Conservation (phyloP, 495 filamentous ascomycete genomes). For the Daldinia grandis region DNA sequence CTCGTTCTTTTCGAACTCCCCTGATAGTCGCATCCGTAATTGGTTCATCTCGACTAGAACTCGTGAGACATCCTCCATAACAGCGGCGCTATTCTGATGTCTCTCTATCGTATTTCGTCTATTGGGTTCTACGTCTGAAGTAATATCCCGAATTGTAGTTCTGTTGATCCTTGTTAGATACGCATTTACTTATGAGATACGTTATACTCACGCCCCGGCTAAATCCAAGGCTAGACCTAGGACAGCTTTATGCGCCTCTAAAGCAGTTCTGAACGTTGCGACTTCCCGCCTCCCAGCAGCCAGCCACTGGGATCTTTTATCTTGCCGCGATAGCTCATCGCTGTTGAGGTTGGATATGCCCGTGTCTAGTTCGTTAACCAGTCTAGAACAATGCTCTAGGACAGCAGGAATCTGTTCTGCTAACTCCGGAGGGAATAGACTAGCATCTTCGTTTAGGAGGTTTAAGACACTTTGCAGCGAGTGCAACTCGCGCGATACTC, state of each 20-base stretch:
- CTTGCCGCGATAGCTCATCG: conserved; percentile 44
- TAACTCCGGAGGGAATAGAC: conserved; percentile 48
- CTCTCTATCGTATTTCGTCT: conserved; percentile 40
- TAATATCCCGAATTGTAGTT: conserved; percentile 44
- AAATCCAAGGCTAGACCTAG: conserved; percentile 55
- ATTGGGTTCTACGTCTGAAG: conserved; percentile 25
- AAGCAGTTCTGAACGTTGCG: conserved; percentile 45
- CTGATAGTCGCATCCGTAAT: conserved; percentile 39
- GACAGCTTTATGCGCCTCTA: conserved; percentile 51
- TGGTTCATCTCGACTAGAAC: conserved; percentile 43
- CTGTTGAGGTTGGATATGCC: conserved; percentile 45
- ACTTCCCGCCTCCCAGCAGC: conserved; percentile 48
- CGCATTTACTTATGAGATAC: conserved; percentile 8
- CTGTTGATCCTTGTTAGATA: conserved; percentile 25
- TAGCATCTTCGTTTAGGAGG: conserved; percentile 56
- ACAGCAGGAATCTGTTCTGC: conserved; percentile 50
- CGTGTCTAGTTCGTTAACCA: conserved; percentile 50
- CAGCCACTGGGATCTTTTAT: conserved; percentile 55
- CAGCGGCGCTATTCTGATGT: conserved; percentile 34
- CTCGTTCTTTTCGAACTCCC: conserved; percentile 48
- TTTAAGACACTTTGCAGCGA: conserved; percentile 56
- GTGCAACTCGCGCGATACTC: conserved; percentile 57
- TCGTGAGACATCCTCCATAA: conserved; percentile 43
- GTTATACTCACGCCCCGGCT: conserved; percentile 48
- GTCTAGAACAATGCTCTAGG: conserved; percentile 46